phyloP scores from a whole-genome alignment of 805 yeast species.

The Candida nanaspora region DNA sequence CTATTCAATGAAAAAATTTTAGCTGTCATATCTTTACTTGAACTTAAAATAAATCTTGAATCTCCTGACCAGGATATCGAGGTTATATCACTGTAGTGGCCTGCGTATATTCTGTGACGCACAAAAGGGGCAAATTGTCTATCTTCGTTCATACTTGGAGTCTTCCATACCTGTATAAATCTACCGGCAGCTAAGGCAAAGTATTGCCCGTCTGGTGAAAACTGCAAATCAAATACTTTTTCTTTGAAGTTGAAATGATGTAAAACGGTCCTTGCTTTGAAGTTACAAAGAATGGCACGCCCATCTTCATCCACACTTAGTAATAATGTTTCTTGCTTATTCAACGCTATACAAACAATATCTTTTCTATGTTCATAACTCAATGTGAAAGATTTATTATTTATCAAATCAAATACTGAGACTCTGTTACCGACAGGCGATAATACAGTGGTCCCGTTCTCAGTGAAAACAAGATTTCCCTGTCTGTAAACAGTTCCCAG shows the following conservation, averaged over 20 bases:
- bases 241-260: constrained; percentile 94
- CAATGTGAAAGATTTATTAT: constrained; percentile 82
- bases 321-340: constrained; percentile 72
- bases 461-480: constrained; percentile 82
- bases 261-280: constrained; percentile 71
- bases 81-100: constrained; percentile 79
- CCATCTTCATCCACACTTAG: constrained; percentile 88
- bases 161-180: constrained; percentile 87
- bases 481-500: constrained; percentile 91
- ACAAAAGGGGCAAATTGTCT: constrained; percentile 95
- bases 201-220: constrained; percentile 81
- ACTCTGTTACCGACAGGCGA: constrained; percentile 96
- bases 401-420: constrained; percentile 76
- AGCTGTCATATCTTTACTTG: constrained; percentile 87
- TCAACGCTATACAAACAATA: constrained; percentile 71
- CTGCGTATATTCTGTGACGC: constrained; percentile 83
- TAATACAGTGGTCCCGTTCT: constrained; percentile 75
- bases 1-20: constrained; percentile 72
- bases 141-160: constrained; percentile 75
- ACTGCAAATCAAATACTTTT: constrained; percentile 62
- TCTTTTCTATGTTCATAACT: constrained; percentile 89
- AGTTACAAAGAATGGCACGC: constrained; percentile 86
- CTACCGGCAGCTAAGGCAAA: constrained; percentile 84
- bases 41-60: constrained; percentile 77
- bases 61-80: constrained; percentile 86